These are phyloP conservation scores for Davidsoniella neocaledoniae DNA, from an alignment of 2,329 filamentous ascomycete genomes.

Conservation along the genomic window DNA sequence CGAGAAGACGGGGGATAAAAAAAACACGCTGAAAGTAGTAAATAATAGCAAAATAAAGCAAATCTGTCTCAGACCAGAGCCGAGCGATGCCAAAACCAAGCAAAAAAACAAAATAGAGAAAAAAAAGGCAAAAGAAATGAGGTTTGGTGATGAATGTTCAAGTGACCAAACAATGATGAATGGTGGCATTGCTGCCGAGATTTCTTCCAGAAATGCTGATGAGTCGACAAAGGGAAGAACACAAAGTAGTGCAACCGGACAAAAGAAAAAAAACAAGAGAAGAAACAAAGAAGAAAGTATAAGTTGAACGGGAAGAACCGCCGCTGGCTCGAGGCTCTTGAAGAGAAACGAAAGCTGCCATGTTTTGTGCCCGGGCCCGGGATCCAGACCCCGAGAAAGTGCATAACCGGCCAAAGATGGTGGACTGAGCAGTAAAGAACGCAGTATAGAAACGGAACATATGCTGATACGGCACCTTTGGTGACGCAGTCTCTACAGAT, in stretches of 20 bases:
- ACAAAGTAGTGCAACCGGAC: conserved; percentile 3
- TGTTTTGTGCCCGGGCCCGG: background rate
- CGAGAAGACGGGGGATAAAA: background rate
- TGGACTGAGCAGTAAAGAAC: background rate
- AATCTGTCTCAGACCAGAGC: conserved; percentile 4
- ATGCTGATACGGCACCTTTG: too few species aligned
- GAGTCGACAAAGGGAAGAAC: background rate
- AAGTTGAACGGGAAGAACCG: background rate
- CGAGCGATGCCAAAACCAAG: background rate
- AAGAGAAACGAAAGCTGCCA: background rate
- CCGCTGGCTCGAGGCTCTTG: too few species aligned
- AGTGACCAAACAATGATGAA: conserved; percentile 1
- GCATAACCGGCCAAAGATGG: background rate
- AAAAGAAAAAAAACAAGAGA: conserved; percentile 3
- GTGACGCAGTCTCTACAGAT: too few species aligned
- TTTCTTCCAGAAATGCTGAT: conserved; percentile 10
- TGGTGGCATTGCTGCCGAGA: conserved; percentile 13
- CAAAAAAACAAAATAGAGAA: background rate
- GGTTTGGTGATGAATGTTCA: conserved; percentile 5
- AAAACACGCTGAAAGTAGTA: background rate
- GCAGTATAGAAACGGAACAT: background rate
- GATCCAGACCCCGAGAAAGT: background rate
- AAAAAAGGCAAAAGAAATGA: conserved; percentile 4
- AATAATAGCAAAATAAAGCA: background rate
- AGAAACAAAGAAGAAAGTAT: conserved; percentile 1